A percentile compares a stretch with the other conserved stretches of the same genome.
phyloP scores from a whole-genome alignment of 805 yeast genomes.

The Babjeviella inositovora region DNA sequence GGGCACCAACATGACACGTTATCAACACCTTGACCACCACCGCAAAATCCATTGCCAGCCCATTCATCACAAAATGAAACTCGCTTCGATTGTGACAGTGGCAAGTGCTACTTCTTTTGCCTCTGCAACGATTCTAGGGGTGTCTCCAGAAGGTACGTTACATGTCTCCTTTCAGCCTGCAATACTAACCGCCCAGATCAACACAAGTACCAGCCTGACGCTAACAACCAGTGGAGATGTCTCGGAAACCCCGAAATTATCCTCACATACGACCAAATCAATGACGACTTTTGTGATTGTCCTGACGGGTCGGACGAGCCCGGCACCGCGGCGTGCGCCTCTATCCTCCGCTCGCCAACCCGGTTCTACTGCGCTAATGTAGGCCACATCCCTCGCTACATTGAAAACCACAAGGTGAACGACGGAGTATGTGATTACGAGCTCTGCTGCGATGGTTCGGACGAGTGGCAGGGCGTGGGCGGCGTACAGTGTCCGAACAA shows the following conservation, averaged over 20 bases:
- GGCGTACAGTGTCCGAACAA: constrained; percentile 36
- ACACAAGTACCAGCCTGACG: constrained; percentile 31
- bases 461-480: constrained; percentile 37
- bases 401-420: constrained; percentile 55
- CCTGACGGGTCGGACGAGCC: constrained; percentile 98
- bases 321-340: constrained; percentile 73
- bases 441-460: constrained; percentile 88
- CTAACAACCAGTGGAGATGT: constrained; percentile 51
- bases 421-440: constrained; percentile 91
- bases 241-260: constrained; percentile 47
- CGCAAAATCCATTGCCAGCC: too few relatives aligned
- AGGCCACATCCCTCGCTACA: constrained; percentile 46
- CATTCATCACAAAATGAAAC: too few relatives aligned
- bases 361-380: constrained; percentile 63
- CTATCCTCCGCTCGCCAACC: constrained; percentile 7
- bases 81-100: too few relatives aligned
- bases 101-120: too few relatives aligned
- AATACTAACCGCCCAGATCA: constrained; percentile 17
- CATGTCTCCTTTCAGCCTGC: constrained; percentile 14
- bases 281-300: constrained; percentile 89
- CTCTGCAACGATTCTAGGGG: constrained; percentile 6
- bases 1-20: too few relatives aligned
- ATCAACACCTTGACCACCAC: too few relatives aligned
- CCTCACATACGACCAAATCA: constrained; percentile 45
- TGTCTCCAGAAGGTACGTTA: constrained; percentile 6